Conservation (phyloP, 1,284 basidiomycete species). For the Ganoderma resinaceum region DNA sequence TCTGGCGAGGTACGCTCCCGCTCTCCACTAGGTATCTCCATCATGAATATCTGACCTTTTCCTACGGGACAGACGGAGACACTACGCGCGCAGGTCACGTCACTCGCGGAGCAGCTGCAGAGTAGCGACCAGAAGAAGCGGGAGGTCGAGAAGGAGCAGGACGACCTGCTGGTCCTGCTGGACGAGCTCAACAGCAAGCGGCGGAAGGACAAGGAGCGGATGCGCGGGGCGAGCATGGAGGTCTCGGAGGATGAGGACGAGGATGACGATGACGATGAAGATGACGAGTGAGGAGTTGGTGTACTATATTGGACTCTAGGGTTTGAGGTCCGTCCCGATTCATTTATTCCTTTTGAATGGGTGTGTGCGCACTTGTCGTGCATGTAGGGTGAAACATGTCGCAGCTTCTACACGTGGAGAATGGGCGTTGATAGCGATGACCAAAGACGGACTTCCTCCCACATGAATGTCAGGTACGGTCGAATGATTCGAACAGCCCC, state of each 20-base stretch:
- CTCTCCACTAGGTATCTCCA: slow-evolving; percentile 5
- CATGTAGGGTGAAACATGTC: not conserved
- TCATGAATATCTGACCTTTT: not conserved
- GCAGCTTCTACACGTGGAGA: not conserved
- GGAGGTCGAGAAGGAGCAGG: slow-evolving; percentile 93
- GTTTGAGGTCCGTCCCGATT: not conserved
- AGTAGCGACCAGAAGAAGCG: slow-evolving; percentile 68
- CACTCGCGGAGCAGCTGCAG: slow-evolving; percentile 58
- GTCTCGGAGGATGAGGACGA: slow-evolving; percentile 92
- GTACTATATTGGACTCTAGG: not conserved
- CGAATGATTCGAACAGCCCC: not conserved
- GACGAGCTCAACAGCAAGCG: slow-evolving; percentile 93
- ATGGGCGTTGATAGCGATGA: not conserved
- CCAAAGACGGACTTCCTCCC: not conserved
- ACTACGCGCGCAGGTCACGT: slow-evolving; percentile 51
- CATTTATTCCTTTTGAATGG: not conserved
- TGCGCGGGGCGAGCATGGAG: slow-evolving; percentile 78
- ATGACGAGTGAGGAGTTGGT: slow-evolving; percentile 15
- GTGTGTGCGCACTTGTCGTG: not conserved
- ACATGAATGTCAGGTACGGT: not conserved
- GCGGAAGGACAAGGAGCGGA: slow-evolving; percentile 78
- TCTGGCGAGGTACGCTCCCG: slow-evolving; percentile 35
- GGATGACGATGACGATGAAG: slow-evolving; percentile 64
- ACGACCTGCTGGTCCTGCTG: slow-evolving; percentile 91
- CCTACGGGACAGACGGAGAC: slow-evolving; percentile 35